phyloP scores from a whole-genome alignment of 768 basidiomycete species.

The Leucocoprinus birnbaumii region DNA sequence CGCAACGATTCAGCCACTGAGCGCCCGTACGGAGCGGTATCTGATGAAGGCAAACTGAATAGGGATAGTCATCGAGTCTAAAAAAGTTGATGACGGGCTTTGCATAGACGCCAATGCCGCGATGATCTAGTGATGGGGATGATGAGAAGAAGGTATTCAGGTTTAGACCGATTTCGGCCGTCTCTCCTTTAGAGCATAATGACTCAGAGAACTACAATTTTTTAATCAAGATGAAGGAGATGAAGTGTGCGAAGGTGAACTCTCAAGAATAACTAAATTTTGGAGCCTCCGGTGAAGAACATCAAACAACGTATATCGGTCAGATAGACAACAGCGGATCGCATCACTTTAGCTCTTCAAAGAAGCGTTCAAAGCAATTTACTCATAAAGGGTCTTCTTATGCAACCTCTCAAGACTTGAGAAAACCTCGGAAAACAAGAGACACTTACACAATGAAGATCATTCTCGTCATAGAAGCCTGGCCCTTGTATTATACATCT shows the following conservation, averaged over 20 bases:
- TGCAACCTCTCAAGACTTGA: background rate
- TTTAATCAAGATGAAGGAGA: background rate
- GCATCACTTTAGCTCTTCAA: slow-evolving; percentile 8
- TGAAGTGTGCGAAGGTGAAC: background rate
- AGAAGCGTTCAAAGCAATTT: background rate
- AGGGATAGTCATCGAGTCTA: slow-evolving; percentile 13
- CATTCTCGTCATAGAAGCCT: background rate
- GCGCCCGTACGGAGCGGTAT: slow-evolving; percentile 3
- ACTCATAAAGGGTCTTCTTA: background rate
- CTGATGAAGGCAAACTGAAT: background rate
- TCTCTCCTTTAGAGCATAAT: background rate
- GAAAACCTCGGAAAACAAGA: background rate
- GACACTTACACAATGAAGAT: background rate
- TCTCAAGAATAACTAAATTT: background rate
- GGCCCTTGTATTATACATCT: background rate
- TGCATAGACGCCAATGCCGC: background rate
- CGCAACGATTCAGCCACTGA: background rate
- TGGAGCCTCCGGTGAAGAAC: slow-evolving; percentile 3
- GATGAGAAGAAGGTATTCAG: background rate
- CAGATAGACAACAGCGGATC: slow-evolving; percentile 11
- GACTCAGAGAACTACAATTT: background rate
- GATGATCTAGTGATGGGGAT: background rate
- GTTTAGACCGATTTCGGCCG: background rate
- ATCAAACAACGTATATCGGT: slow-evolving; percentile 3
- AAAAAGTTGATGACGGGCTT: background rate